A percentile compares a stretch with the other conserved stretches of the same genome.
These are phyloP conservation scores for Globisporangium cylindrosporum DNA, from an alignment of 352 stramenopile species.

Conservation along the genomic window DNA sequence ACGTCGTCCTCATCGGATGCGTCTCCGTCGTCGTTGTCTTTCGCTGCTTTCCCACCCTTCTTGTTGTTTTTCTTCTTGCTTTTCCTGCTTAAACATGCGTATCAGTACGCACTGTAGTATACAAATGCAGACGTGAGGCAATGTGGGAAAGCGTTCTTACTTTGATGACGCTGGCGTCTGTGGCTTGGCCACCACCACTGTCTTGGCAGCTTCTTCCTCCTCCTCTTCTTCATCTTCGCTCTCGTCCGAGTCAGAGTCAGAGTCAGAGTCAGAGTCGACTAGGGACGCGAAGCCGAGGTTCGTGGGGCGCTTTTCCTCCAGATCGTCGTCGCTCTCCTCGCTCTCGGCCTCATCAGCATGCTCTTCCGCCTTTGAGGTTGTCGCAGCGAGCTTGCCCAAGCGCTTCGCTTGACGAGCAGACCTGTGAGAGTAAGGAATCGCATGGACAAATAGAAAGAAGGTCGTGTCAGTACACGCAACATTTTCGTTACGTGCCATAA, in stretches of 20 bases:
- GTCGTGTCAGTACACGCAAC: no score
- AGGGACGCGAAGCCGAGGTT: slow-evolving; percentile 73
- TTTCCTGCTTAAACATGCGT: background rate
- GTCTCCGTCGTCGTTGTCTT: slow-evolving; percentile 26
- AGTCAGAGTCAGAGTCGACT: slow-evolving; percentile 66
- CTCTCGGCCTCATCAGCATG: slow-evolving; percentile 14
- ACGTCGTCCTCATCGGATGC: slow-evolving; percentile 37
- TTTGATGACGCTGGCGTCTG: slow-evolving; percentile 11
- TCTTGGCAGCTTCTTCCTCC: slow-evolving; percentile 16
- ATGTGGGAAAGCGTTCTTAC: slow-evolving; percentile 9
- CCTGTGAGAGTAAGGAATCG: slow-evolving; percentile 26
- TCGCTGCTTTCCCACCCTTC: slow-evolving; percentile 21
- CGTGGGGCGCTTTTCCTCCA: slow-evolving; percentile 52
- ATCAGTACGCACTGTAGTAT: background rate
- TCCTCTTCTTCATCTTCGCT: slow-evolving; percentile 23
- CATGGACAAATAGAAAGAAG: background rate
- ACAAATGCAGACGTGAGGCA: background rate
- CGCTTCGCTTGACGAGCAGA: slow-evolving; percentile 80
- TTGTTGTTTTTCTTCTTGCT: slow-evolving; percentile 44
- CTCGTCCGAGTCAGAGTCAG: slow-evolving; percentile 28
- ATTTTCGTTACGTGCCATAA: background rate
- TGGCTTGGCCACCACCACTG: slow-evolving; percentile 11
- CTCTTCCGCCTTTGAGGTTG: slow-evolving; percentile 32
- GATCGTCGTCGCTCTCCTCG: slow-evolving; percentile 34
- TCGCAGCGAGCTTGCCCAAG: slow-evolving; percentile 42